Evolutionary conservation across 1,284 basidiomycete genomes (phyloP).

Genomic region (Ganoderma resinaceum): DNA sequence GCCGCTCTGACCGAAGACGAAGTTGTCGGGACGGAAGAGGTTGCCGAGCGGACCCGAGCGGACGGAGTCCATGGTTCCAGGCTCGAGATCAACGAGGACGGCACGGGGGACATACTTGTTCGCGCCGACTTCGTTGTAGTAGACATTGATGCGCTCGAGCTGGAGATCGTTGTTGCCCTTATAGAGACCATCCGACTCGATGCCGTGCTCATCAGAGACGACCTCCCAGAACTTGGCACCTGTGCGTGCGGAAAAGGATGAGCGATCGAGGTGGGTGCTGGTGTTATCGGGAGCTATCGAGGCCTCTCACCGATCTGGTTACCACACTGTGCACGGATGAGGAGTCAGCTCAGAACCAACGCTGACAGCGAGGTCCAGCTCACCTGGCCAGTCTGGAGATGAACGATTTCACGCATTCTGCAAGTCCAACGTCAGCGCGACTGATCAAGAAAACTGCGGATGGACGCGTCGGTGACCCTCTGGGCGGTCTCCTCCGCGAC

Average conservation of each 20-base stretch:
- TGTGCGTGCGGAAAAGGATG: conserved; percentile 38
- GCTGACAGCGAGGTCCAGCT: conserved; percentile 37
- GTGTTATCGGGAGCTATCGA: conserved; percentile 20
- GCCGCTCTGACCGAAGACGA: conserved; percentile 89
- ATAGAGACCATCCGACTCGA: conserved; percentile 92
- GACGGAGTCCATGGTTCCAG: conserved; percentile 96
- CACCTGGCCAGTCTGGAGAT: conserved; percentile 95
- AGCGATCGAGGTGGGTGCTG: conserved; percentile 24
- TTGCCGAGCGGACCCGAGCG: conserved; percentile 84
- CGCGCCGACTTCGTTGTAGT: conserved; percentile 91
- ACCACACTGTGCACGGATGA: conserved; percentile 72
- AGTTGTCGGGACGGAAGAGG: conserved; percentile 97
- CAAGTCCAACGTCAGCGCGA: conserved; percentile 41
- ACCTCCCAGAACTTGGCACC: conserved; percentile 99
- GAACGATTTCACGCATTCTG: conserved; percentile 97
- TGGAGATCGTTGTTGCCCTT: conserved; percentile 95
- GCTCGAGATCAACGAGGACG: conserved; percentile 94
- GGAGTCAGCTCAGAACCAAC: conserved; percentile 31
- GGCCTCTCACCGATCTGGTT: conserved; percentile 88
- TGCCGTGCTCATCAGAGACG: conserved; percentile 97
- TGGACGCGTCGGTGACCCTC: conserved; percentile 14
- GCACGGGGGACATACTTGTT: conserved; percentile 98
- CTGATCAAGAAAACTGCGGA: conserved; percentile 25
- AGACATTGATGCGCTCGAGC: conserved; percentile 96
- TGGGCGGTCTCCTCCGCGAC: background rate